These are phyloP conservation scores for Phytomonas sp. DNA, from an alignment of 208 protist species.

Conservation along the genomic window DNA sequence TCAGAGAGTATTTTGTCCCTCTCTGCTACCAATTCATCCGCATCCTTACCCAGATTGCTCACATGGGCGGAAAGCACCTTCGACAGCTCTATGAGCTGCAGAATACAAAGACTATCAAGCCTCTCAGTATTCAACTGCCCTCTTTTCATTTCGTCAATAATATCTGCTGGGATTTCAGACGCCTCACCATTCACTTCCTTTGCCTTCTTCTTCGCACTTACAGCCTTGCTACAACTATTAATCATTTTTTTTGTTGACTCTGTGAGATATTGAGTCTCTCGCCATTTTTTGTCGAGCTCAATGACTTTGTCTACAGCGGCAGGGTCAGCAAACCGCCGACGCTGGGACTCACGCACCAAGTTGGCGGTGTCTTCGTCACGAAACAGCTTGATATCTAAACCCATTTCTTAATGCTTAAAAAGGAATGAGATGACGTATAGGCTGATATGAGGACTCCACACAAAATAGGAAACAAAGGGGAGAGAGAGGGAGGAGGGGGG, in stretches of 20 bases:
- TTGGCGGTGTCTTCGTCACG: slow-evolving; percentile 91
- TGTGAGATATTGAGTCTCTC: slow-evolving; percentile 65
- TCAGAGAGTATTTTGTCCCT: slow-evolving; percentile 73
- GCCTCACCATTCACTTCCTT: slow-evolving; percentile 84
- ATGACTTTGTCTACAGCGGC: slow-evolving; percentile 90
- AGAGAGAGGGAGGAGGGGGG: not conserved
- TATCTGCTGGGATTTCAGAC: slow-evolving; percentile 43
- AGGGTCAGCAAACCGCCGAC: slow-evolving; percentile 87
- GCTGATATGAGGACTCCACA: slow-evolving; percentile 1
- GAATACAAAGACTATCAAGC: slow-evolving; percentile 60
- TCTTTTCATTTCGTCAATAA: slow-evolving; percentile 42
- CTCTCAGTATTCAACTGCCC: slow-evolving; percentile 47
- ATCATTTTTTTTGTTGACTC: slow-evolving; percentile 87
- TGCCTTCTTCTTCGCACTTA: slow-evolving; percentile 89
- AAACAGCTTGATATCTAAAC: slow-evolving; percentile 96
- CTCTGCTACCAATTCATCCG: slow-evolving; percentile 41
- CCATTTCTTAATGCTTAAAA: slow-evolving; percentile 29
- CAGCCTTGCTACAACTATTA: slow-evolving; percentile 85
- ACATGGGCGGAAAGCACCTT: slow-evolving; percentile 63
- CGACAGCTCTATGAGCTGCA: slow-evolving; percentile 88
- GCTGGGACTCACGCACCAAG: slow-evolving; percentile 93
- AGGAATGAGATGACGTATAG: not conserved
- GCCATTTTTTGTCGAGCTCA: slow-evolving; percentile 89
- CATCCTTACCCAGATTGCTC: slow-evolving; percentile 47
- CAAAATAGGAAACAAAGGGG: not conserved